Evolutionary conservation across 179 eudicot species (phyloP), one percentile per base, ranked within the genome.

Genomic region (Pouteria campechiana): DNA sequence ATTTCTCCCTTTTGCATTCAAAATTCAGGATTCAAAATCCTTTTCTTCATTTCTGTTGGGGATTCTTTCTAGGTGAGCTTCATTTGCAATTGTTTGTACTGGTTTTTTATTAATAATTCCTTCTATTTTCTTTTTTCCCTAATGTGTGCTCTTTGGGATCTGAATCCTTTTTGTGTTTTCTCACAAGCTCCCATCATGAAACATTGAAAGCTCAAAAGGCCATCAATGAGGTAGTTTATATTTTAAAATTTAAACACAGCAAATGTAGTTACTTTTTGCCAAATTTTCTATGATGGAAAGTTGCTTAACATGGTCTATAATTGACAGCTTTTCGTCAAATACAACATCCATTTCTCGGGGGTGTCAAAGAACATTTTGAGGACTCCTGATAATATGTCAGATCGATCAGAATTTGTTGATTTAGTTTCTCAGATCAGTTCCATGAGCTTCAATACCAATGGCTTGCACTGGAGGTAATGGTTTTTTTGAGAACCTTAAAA

Each of bases 131-230:
- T 25, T 18, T 52, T 30, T 19, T 29, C 41, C 46, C 29, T 40
- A n/a, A n/a, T n/a, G 6, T 40, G 41, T 43, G 35, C 24, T 50
- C 3, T 17, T 15, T n/a, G n/a, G n/a, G n/a, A n/a, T n/a, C n/a
- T n/a, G n/a, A n/a, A 14, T 14, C 12, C 7, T 51, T 16, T 57
- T 56, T 46, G 51, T 46, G 29, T 32, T 65, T 48, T 40, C 18
- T 50, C 40, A 53, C 59, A 67, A 92, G 99, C 70, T 83, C 96
- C 24, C 99, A 87, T 67, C 90, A 92, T 50, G 99, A 87, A 68
- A 70, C 99, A 38, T 57, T 77, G 46, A 92, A 92, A 77, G 73
- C 93, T 72, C 99, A 92, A 66, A 92, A 92, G 64, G 88, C 96
- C 29, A 78, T 92, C 65, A 92, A 72, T 51, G 99, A 87, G 99